Conservation (phyloP, 805 yeast genomes). For the Kazachstania taianensis region DNA sequence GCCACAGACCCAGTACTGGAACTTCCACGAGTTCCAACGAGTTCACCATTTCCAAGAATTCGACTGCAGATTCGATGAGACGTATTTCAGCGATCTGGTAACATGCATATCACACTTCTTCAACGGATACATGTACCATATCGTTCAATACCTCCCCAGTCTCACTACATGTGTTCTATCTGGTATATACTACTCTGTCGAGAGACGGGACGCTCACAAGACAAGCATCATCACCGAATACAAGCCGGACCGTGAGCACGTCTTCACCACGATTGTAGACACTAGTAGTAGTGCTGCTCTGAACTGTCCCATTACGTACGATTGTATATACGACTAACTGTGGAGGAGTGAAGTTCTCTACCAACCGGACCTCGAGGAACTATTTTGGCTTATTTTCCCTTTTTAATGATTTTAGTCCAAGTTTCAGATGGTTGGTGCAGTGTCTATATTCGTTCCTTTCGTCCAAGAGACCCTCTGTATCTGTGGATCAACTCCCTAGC, state of each 20-base stretch:
- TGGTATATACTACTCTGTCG: constrained; percentile 33
- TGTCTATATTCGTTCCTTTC: too few relatives aligned
- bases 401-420: too few relatives aligned
- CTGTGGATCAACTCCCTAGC: too few relatives aligned
- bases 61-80: constrained; percentile 36
- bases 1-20: constrained; percentile 33
- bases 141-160: constrained; percentile 29
- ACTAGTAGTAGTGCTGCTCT: constrained; percentile 1
- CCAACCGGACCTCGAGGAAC: too few relatives aligned
- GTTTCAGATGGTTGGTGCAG: too few relatives aligned
- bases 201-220: background rate
- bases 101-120: constrained; percentile 40
- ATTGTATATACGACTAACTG: background rate
- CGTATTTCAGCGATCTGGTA: constrained; percentile 33
- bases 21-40: constrained; percentile 38
- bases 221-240: background rate
- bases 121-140: constrained; percentile 31
- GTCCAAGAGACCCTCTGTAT: too few relatives aligned
- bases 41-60: constrained; percentile 33
- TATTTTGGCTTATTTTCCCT: too few relatives aligned
- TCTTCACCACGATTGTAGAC: constrained; percentile 4
- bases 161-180: constrained; percentile 30
- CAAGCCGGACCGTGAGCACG: constrained; percentile 1
- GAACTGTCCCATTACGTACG: constrained; percentile 1
- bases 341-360: too few relatives aligned